Percentiles rank a stretch among this genome's conserved stretches.
These are phyloP conservation scores for Wallemia ichthyophaga DNA, from an alignment of 1,284 basidiomycete species.

Conservation along the genomic window DNA sequence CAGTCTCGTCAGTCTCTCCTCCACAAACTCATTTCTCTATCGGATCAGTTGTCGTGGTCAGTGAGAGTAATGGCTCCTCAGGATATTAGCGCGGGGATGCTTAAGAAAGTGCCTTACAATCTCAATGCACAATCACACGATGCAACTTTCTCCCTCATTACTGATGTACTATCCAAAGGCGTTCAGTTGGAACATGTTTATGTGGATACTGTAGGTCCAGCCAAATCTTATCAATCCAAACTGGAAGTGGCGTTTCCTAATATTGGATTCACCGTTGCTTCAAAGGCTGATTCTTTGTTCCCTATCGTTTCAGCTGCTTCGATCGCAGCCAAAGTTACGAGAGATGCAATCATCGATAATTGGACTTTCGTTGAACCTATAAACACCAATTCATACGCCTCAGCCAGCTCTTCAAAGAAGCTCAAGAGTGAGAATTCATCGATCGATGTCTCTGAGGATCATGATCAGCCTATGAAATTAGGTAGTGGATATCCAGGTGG, in stretches of 20 bases:
- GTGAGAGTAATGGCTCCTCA: conserved; percentile 65
- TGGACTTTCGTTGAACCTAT: conserved; percentile 30
- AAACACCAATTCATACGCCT: too few species aligned
- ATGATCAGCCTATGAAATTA: conserved; percentile 9
- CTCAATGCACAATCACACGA: conserved; percentile 78
- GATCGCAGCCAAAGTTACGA: conserved; percentile 83
- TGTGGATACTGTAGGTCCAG: conserved; percentile 78
- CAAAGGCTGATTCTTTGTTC: conserved; percentile 80
- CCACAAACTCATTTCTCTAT: conserved; percentile 30
- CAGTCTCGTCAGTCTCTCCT: conserved; percentile 34
- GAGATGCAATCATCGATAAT: conserved; percentile 60
- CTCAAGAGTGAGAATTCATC: conserved; percentile 3
- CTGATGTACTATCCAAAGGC: conserved; percentile 44
- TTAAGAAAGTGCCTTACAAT: conserved; percentile 50
- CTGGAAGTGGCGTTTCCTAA: conserved; percentile 48
- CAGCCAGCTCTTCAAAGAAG: background rate
- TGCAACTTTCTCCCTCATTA: conserved; percentile 64
- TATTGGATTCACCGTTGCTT: conserved; percentile 59
- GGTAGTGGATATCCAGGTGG: conserved; percentile 53
- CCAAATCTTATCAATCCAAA: conserved; percentile 50
- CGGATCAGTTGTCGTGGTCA: conserved; percentile 44
- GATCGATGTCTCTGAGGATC: conserved; percentile 2
- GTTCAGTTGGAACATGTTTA: conserved; percentile 68
- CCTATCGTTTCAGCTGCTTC: conserved; percentile 91
- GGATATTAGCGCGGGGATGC: conserved; percentile 73